Base-by-base conservation (phyloP, 2,329 filamentous ascomycete species). In the Cordyceps pruinosa region DNA sequence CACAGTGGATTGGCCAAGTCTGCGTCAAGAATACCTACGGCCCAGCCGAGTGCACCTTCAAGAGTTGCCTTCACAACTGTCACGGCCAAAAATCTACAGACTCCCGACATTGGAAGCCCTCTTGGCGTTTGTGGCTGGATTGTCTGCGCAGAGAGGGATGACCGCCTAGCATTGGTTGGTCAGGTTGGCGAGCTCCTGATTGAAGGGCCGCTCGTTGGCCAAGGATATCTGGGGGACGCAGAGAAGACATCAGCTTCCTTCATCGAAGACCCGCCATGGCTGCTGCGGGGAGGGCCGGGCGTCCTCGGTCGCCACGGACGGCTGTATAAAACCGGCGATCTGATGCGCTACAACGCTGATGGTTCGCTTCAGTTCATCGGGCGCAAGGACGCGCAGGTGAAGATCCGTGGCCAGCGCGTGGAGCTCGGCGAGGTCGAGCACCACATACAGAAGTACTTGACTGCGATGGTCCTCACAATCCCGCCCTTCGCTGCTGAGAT, bases 281-380 rank as follows among this genome's bases (percentile, higher is more conserved):
- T 69, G 5, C 63, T 63, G 19, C 56, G 58, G 10, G 66, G 67
- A 12, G 34, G 25, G 21, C 64, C 66, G 17, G 39, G 41, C 3
- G 15, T 30, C 30, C 1, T 32, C 12, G 71, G 72, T 8, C 66
- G 69, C 10, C 60, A 55, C n/a, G 70, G 70, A 1, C 66, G 74
- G 6, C 60, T 82, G 12, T 82, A 81, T 61, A 75, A 75, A 56
- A 81, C 79, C 0, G 80, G 80, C 8, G 80, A 83, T 60, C 69
- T 82, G 2, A 78, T 75, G 4, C 70, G 68, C 34, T 77, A 80
- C 57, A 68, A 75, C 26, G 55, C 17, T 1, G 60, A 63, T n/a
- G 61, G 61, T 2, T 48, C 37, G 7, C 30, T 63, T 6, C 46
- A 48, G 4, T 63, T 55, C 21, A 1, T 62, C 7, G 61, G 61